phyloP scores from a whole-genome alignment of 306 rosid species.

The Pyrus communis region DNA sequence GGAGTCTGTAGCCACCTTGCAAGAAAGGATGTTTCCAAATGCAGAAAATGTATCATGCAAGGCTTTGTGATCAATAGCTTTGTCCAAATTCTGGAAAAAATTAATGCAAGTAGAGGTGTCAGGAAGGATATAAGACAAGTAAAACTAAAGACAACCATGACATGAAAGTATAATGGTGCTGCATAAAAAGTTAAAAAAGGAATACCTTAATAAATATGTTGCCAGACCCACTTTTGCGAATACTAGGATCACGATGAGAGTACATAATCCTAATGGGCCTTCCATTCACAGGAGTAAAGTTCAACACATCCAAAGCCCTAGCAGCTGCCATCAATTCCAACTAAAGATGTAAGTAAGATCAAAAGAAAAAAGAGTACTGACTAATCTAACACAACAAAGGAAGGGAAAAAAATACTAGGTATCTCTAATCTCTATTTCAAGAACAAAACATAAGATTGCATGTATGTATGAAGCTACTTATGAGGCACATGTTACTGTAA shows the following conservation, averaged over 20 bases:
- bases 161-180: not conserved
- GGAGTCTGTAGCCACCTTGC: constrained; percentile 87
- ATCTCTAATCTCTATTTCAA: not conserved
- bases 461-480: not conserved
- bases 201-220: constrained; percentile 91
- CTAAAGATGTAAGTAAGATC: constrained; percentile 1
- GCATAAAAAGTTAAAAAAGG: not conserved
- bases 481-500: not conserved
- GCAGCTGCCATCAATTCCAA: constrained; percentile 55
- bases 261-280: constrained; percentile 84
- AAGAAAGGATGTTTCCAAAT: constrained; percentile 86
- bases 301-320: constrained; percentile 83
- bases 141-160: not conserved
- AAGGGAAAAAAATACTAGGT: not conserved
- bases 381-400: not conserved
- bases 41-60: constrained; percentile 83
- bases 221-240: constrained; percentile 92
- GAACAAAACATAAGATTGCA: not conserved
- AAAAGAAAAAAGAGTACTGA: not conserved
- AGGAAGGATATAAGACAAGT: constrained; percentile 2
- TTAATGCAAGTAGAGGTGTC: not conserved
- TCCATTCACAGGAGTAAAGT: constrained; percentile 75
- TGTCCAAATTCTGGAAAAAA: constrained; percentile 81
- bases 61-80: constrained; percentile 92
- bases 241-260: constrained; percentile 93